Base-by-base conservation (phyloP, 108 stramenopile genomes). In the Nannochloropsis gaditana region DNA sequence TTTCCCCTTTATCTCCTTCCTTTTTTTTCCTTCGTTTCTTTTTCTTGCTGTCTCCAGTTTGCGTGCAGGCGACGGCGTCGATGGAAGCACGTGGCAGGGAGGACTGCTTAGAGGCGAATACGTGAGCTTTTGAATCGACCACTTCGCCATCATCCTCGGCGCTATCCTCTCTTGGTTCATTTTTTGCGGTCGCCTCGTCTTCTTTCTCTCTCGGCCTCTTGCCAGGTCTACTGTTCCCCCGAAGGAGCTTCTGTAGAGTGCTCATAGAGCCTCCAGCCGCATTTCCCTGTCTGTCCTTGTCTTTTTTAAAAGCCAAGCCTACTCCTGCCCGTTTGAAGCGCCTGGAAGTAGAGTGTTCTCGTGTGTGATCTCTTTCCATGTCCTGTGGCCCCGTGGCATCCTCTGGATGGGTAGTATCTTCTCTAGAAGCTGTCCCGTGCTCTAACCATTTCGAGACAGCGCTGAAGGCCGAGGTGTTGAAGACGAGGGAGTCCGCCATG, bases 261-360 rank as follows among this genome's bases (percentile, higher is more conserved):
- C 59, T n/a, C 4, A 73, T n/a, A 4, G 59, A 73, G 15, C 59
- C 59, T 8, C n/a, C 59, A 31, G 31, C 31, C 8, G n/a, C 6
- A 15, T 73, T 73, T 2, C 19, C 59, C 6, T 73, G 19, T n/a
- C n/a, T 73, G 59, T 73, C 59, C n/a, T 73, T 73, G 15, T 4
- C n/a, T n/a, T 73, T 73, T 6, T 73, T 73, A n/a, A n/a, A 15
- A 15, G 15, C 2, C 4, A 73, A n/a, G 8, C 59, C 59, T 73
- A 73, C 15, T n/a, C 59, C 59, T 73, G 59, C 59, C 59, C 59
- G 59, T n/a, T 73, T 73, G 59, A n/a, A n/a, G 59, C 59, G 59
- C 59, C 59, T 31, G 31, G 31, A 31, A 73, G 59, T 6, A n/a
- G 6, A n/a, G 3, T n/a, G 59, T n/a, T 15, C 19, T 4, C 59